Base-by-base conservation (phyloP, 1,284 basidiomycete genomes). In the Tylopilus orsonianus region DNA sequence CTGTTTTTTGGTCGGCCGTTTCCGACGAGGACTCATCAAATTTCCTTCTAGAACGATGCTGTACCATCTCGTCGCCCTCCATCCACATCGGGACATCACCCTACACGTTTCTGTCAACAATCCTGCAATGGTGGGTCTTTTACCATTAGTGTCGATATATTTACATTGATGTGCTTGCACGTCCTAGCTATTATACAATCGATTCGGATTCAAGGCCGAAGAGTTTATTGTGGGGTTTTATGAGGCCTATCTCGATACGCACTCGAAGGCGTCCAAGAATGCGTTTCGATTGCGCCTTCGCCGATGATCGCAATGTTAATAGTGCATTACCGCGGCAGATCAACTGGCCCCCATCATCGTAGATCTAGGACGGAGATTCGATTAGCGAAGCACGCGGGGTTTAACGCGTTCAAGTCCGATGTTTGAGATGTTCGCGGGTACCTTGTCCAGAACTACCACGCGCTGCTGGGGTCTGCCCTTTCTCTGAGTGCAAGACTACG, bases 161-260 rank as follows among this genome's bases (percentile, higher is more conserved):
- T 24, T 19, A 27, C 2, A 8, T n/a, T 23, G 24, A 26, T 32
- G 14, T 24, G 41, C 22, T 38, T 32, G n/a, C 42, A 6, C 51
- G 5, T 29, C 26, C 29, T 48, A 89, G 87, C 69, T 90, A 5
- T 62, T 90, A 13, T 90, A 90, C 66, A 90, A 90, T 55, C 80
- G 80, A 44, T 90, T 90, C 56, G 88, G 88, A 16, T 90, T 90
- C 75, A 90, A 90, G 59, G 85, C 86, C 0, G 87, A 90, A 65
- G 85, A 87, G 61, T 90, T 89, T 55, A 75, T 90, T 30, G 79
- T 79, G 23, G 86, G 85, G 16, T 90, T 90, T 57, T 90, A 90
- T 55, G 83, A 87, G 38, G 75, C 82, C 36, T 90, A 89, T 62
- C 69, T 90, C 16, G 79, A 84, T 57, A 67, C 78, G 4, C 71